Evolutionary conservation across 2,329 filamentous ascomycete species (phyloP).

Genomic region (Thermochaetoides dissita): DNA sequence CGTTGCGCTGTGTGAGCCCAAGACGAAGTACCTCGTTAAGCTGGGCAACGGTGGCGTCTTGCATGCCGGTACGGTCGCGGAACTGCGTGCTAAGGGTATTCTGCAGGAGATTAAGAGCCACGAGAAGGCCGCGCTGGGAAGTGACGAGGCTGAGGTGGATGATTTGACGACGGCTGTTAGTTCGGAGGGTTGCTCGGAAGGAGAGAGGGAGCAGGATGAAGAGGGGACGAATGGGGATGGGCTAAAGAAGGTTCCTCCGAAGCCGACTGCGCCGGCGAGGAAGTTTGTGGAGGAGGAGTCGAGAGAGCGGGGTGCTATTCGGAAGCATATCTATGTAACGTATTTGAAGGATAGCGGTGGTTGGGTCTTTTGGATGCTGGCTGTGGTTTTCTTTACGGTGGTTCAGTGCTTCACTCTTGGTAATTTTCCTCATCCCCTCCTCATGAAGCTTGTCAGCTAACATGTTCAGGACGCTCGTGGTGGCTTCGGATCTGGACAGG

Average conservation of each 20-base stretch:
- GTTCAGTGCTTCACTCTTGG: slow-evolving; percentile 43
- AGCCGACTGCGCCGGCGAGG: slow-evolving; percentile 31
- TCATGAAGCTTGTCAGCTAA: neutral
- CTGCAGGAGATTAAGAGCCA: slow-evolving; percentile 44
- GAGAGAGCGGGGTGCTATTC: slow-evolving; percentile 57
- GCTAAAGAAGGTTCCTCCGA: slow-evolving; percentile 36
- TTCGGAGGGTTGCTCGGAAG: slow-evolving; percentile 34
- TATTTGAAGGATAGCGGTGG: slow-evolving; percentile 58
- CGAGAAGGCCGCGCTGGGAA: slow-evolving; percentile 26
- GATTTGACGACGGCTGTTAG: slow-evolving; percentile 39
- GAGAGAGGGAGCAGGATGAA: slow-evolving; percentile 23
- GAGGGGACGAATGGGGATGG: slow-evolving; percentile 25
- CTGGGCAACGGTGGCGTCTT: slow-evolving; percentile 55
- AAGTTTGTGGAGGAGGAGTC: slow-evolving; percentile 67
- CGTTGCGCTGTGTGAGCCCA: slow-evolving; percentile 54
- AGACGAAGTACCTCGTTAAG: slow-evolving; percentile 60
- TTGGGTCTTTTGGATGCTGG: slow-evolving; percentile 42
- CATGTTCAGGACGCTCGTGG: slow-evolving; percentile 37
- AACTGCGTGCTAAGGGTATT: slow-evolving; percentile 44
- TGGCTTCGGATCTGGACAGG: slow-evolving; percentile 52
- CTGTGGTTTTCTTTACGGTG: slow-evolving; percentile 37
- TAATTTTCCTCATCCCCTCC: slow-evolving; percentile 13
- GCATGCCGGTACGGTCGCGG: slow-evolving; percentile 49
- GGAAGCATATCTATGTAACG: slow-evolving; percentile 48
- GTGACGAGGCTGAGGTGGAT: slow-evolving; percentile 32